Evolutionary conservation across 176 grass and related monocot species (phyloP).

Genomic region (Oryza nivara): DNA sequence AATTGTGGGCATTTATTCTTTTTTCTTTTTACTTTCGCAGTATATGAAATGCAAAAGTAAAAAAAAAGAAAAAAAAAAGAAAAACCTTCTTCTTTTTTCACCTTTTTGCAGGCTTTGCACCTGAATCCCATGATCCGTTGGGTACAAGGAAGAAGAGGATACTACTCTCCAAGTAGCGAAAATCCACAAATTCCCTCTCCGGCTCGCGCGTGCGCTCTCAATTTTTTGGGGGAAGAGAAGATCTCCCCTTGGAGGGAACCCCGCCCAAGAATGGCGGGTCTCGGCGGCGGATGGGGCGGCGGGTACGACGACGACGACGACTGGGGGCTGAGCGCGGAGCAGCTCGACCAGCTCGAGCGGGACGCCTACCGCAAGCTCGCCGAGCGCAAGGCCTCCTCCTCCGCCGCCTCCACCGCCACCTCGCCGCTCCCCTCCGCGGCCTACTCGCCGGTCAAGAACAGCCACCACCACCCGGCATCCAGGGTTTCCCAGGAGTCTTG

Average conservation of each 20-base stretch:
- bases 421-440: constrained; percentile 49
- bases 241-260: constrained; percentile 4
- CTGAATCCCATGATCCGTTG: too few relatives aligned
- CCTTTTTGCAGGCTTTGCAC: too few relatives aligned
- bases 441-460: constrained; percentile 34
- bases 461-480: constrained; percentile 43
- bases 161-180: not conserved
- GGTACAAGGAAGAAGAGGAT: too few relatives aligned
- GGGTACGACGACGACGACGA: constrained; percentile 52
- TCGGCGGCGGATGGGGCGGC: constrained; percentile 12
- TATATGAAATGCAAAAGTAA: too few relatives aligned
- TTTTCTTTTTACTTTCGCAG: too few relatives aligned
- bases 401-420: constrained; percentile 43
- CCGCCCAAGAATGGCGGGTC: constrained; percentile 46
- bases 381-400: constrained; percentile 70
- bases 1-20: too few relatives aligned
- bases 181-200: not conserved
- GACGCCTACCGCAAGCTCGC: constrained; percentile 78
- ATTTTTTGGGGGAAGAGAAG: not conserved
- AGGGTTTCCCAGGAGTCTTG: constrained; percentile 56
- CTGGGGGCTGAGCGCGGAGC: constrained; percentile 81
- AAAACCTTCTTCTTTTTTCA: too few relatives aligned
- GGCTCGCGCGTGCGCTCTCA: not conserved
- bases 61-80: too few relatives aligned
- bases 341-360: constrained; percentile 81